phyloP scores from a whole-genome alignment of 768 basidiomycete genomes.

The Solioccasus polychromus region DNA sequence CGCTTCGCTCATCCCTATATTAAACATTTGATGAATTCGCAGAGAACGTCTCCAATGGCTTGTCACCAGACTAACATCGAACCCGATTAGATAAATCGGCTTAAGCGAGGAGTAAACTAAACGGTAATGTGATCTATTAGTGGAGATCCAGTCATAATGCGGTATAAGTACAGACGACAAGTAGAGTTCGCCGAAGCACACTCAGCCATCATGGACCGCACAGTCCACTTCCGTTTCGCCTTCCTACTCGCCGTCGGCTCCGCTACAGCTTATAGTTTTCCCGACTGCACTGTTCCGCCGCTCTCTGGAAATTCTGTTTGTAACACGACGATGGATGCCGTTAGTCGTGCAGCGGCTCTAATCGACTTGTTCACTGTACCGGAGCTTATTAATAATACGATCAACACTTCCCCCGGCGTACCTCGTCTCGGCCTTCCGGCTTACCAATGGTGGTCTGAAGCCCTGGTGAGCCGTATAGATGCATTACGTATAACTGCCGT shows the following conservation, averaged over 20 bases:
- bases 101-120: too few relatives aligned
- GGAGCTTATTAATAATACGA: constrained; percentile 52
- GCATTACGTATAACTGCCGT: neutral
- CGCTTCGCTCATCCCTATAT: too few relatives aligned
- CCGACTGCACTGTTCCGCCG: constrained; percentile 47
- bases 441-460: constrained; percentile 64
- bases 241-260: constrained; percentile 2
- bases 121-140: too few relatives aligned
- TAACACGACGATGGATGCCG: constrained; percentile 41
- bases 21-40: too few relatives aligned
- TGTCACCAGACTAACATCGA: too few relatives aligned
- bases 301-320: constrained; percentile 47
- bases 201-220: constrained; percentile 1
- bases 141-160: too few relatives aligned
- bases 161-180: neutral
- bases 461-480: constrained; percentile 37
- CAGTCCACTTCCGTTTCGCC: neutral
- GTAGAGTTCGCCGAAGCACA: neutral
- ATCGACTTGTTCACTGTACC: constrained; percentile 47
- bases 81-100: too few relatives aligned
- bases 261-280: constrained; percentile 36
- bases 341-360: constrained; percentile 49
- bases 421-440: constrained; percentile 53
- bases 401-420: constrained; percentile 48
- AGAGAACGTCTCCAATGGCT: too few relatives aligned